Conservation (phyloP, 2,329 filamentous ascomycete species). For the Neonectria coccinea region DNA sequence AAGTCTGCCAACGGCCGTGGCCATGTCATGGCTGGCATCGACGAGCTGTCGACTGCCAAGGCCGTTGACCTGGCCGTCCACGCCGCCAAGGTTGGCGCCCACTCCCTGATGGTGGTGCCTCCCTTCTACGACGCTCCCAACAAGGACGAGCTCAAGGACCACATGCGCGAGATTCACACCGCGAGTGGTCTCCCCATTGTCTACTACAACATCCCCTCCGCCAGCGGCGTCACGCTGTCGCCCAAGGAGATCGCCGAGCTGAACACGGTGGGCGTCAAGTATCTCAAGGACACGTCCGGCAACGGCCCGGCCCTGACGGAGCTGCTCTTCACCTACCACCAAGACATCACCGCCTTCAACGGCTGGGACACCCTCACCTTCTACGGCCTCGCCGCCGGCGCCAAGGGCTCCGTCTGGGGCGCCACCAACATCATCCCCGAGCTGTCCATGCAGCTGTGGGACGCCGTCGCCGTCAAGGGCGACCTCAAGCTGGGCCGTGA, state of each 20-base stretch:
- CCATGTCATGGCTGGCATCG: too few relatives aligned
- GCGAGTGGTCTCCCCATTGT: constrained; percentile 58
- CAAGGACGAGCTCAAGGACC: constrained; percentile 48
- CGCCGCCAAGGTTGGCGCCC: constrained; percentile 50
- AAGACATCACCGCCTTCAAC: constrained; percentile 61
- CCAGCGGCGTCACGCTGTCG: constrained; percentile 55
- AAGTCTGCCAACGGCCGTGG: too few relatives aligned
- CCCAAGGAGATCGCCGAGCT: constrained; percentile 58
- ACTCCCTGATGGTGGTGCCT: constrained; percentile 61
- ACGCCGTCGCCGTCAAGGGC: constrained; percentile 53
- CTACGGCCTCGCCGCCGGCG: constrained; percentile 62
- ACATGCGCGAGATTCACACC: constrained; percentile 56
- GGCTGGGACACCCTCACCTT: constrained; percentile 67
- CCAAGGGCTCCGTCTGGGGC: constrained; percentile 63
- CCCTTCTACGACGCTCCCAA: constrained; percentile 61
- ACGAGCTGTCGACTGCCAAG: too few relatives aligned
- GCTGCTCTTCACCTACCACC: constrained; percentile 56
- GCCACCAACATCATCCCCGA: constrained; percentile 64
- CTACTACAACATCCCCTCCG: constrained; percentile 65
- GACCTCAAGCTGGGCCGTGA: constrained; percentile 58
- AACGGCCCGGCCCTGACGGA: constrained; percentile 63
- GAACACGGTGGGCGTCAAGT: constrained; percentile 59
- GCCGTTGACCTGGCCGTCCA: constrained; percentile 29
- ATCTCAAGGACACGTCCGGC: constrained; percentile 65
- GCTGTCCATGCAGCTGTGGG: constrained; percentile 59